Evolutionary conservation across 75 land plant genomes (phyloP), one percentile per base, ranked within the genome.

Genomic region (Cryptomeria japonica): DNA sequence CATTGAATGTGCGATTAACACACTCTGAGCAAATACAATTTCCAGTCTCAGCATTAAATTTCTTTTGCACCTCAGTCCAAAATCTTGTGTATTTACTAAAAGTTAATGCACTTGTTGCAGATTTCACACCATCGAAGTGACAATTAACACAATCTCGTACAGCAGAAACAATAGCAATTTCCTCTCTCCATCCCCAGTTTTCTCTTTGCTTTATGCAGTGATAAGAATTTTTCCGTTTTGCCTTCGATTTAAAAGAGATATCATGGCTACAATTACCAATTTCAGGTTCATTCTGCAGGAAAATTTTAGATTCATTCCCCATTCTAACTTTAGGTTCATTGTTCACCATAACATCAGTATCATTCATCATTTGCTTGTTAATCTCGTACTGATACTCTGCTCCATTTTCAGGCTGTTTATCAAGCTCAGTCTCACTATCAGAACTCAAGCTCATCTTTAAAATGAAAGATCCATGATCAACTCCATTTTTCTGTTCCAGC

Each of bases 401-500:
- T 28, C 5, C 25, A 47, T 41, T 44, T 44, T 82, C 84, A 82
- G 32, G 84, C 0, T 41, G 49, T 28, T 82, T 46, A 25, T 82
- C 51, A 51, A 82, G 14, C 28, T 82, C 84, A n/a, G 51, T 46
- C 84, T 82, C 84, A 82, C 84, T 82, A 46, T 44, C 84, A 25
- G 84, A 82, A n/a, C 84, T 82, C 84, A 82, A 82, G 28, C 46
- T 82, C 84, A 82, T 44, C 47, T 41, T 82, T 31, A 82, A 34
- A 28, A 82, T n/a, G 25, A 82, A 82, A 0, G 13, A 11, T 5
- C 51, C 84, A 25, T 5, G 32, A 82, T 82, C 34, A 11, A 9
- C 51, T 11, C 47, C 51, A 22, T 49, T 11, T 25, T 82, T 46
- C 84, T 82, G 34, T 37, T 82, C 41, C 32, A 38, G 49, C 84